These are phyloP conservation scores for Asclepias syriaca DNA, from an alignment of 257 asterid genomes.

Conservation along the genomic window DNA sequence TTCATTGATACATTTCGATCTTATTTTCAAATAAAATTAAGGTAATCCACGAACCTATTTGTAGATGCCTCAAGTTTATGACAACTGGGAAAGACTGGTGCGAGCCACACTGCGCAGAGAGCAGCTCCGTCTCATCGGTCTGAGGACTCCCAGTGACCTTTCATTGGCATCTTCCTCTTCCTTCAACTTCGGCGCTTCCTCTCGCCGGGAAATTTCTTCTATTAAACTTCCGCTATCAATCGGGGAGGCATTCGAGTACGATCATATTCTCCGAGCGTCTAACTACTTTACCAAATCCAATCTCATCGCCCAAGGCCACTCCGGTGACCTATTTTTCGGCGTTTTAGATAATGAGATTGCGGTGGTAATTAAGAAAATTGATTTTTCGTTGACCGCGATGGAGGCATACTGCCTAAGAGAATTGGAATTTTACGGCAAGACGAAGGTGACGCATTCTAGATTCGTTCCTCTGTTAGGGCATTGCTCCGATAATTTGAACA, in stretches of 20 bases:
- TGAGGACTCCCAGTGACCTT: conserved; percentile 58
- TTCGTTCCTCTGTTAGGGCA: conserved; percentile 16
- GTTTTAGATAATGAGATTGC: conserved; percentile 35
- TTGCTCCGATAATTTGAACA: conserved; percentile 17
- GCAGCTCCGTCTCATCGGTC: conserved; percentile 37
- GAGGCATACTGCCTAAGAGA: conserved; percentile 35
- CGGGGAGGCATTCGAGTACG: conserved; percentile 45
- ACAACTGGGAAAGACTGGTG: conserved; percentile 79
- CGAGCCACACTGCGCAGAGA: conserved; percentile 64
- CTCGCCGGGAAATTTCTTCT: neutral
- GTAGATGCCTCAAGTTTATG: conserved; percentile 57
- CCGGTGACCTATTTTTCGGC: conserved; percentile 63
- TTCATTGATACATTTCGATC: too few relatives aligned
- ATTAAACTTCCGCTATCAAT: neutral
- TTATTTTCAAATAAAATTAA: too few relatives aligned
- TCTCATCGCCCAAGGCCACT: conserved; percentile 55
- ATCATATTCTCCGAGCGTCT: conserved; percentile 49
- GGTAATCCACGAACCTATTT: too few relatives aligned
- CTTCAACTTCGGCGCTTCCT: neutral
- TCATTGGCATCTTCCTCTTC: neutral
- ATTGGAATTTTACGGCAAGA: conserved; percentile 13
- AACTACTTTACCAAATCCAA: conserved; percentile 35
- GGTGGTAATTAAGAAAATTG: conserved; percentile 57
- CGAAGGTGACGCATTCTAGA: conserved; percentile 9
- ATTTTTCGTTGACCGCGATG: conserved; percentile 23